A percentile compares a stretch with the other conserved stretches of the same genome.
These are phyloP conservation scores for Inga oerstediana DNA, from an alignment of 306 rosid species.

Conservation along the genomic window DNA sequence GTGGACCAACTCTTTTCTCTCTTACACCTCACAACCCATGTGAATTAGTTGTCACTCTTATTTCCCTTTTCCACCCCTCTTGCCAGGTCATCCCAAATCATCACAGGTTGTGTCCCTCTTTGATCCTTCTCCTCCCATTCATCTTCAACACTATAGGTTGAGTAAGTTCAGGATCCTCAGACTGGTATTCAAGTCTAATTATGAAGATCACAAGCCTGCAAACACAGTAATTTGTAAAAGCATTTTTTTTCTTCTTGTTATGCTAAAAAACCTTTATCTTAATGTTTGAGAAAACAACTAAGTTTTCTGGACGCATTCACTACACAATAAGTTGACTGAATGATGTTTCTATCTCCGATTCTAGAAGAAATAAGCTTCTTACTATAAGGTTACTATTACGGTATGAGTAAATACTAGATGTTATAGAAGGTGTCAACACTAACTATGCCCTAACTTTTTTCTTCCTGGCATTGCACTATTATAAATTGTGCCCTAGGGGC, in stretches of 20 bases:
- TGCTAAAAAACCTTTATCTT: background rate
- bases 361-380: background rate
- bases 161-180: background rate
- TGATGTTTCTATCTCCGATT: background rate
- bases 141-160: background rate
- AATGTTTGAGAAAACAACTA: background rate
- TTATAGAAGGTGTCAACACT: background rate
- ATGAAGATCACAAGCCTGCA: background rate
- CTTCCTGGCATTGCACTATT: background rate
- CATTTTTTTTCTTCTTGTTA: background rate
- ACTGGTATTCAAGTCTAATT: background rate
- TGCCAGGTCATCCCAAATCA: background rate
- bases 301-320: background rate
- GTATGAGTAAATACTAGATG: background rate
- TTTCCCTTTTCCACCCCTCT: background rate
- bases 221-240: background rate
- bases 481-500: no score
- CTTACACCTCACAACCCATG: background rate
- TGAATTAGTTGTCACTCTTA: background rate
- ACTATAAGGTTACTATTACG: background rate
- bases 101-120: no score
- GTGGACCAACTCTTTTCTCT: background rate
- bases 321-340: background rate
- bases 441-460: background rate
- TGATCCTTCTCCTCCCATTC: background rate